Evolutionary conservation across 2,329 filamentous ascomycete species (phyloP).

Genomic region (Aspergillus fumigatiaffinis): DNA sequence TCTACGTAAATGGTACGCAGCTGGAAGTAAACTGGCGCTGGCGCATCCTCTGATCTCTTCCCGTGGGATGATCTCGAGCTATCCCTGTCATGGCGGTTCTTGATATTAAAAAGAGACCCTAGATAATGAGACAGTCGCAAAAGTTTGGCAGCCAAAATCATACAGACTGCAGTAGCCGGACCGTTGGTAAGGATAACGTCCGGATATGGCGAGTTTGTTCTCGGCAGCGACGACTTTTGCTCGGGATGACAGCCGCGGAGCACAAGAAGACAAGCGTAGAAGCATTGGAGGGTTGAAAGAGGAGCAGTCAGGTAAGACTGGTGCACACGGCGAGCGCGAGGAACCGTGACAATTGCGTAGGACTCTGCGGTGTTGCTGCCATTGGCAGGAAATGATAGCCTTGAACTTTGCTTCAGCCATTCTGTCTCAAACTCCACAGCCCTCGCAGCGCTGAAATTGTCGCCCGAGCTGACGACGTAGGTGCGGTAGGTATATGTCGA

Average conservation of each 20-base stretch:
- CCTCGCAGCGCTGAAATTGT: slow-evolving; percentile 64
- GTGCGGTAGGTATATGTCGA: slow-evolving; percentile 62
- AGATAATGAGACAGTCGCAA: slow-evolving; percentile 49
- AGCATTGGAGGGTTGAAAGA: slow-evolving; percentile 61
- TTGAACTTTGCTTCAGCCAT: slow-evolving; percentile 10
- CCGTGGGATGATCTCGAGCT: not conserved
- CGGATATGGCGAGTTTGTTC: slow-evolving; percentile 50
- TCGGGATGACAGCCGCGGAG: slow-evolving; percentile 43
- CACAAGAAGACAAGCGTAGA: slow-evolving; percentile 59
- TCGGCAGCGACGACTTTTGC: slow-evolving; percentile 21
- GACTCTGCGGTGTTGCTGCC: slow-evolving; percentile 25
- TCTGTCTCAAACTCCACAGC: slow-evolving; percentile 61
- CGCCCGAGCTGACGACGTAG: slow-evolving; percentile 76
- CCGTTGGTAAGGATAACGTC: slow-evolving; percentile 82
- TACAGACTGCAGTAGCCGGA: slow-evolving; percentile 78
- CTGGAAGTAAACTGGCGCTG: slow-evolving; percentile 41
- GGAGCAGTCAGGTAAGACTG: slow-evolving; percentile 74
- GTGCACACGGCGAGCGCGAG: slow-evolving; percentile 75
- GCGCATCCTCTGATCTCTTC: slow-evolving; percentile 9
- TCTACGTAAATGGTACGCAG: slow-evolving; percentile 83
- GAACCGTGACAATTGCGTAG: slow-evolving; percentile 65
- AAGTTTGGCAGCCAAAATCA: slow-evolving; percentile 57
- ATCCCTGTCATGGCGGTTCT: slow-evolving; percentile 5
- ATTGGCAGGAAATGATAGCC: slow-evolving; percentile 5
- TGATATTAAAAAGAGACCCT: slow-evolving; percentile 9